Conservation (phyloP, 2,329 filamentous ascomycete genomes). For the Exophiala phaeomuriformis region DNA sequence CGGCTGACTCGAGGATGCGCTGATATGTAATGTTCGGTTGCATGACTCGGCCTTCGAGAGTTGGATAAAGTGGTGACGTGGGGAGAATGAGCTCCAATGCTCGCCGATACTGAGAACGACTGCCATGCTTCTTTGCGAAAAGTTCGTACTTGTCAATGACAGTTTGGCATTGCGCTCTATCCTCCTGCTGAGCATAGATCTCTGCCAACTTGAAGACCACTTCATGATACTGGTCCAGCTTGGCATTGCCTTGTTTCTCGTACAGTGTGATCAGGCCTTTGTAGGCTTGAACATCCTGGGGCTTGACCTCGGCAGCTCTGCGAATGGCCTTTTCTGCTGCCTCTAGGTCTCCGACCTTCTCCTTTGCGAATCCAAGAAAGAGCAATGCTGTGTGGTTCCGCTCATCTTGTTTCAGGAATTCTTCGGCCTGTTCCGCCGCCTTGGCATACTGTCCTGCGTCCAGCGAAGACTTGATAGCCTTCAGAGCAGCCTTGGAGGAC, state of each 20-base stretch:
- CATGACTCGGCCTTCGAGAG: conserved; percentile 74
- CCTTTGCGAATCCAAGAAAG: conserved; percentile 78
- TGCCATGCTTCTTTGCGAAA: conserved; percentile 66
- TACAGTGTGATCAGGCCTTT: conserved; percentile 82
- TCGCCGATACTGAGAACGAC: conserved; percentile 64
- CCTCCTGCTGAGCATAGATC: conserved; percentile 61
- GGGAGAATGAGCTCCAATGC: conserved; percentile 73
- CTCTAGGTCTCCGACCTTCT: conserved; percentile 64
- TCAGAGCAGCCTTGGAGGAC: conserved; percentile 64
- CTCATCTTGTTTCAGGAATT: conserved; percentile 63
- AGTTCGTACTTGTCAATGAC: conserved; percentile 73
- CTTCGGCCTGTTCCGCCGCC: conserved; percentile 61
- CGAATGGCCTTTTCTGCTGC: conserved; percentile 72
- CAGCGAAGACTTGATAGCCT: conserved; percentile 70
- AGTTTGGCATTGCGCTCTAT: conserved; percentile 51
- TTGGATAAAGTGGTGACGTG: conserved; percentile 69
- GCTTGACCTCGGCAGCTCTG: conserved; percentile 63
- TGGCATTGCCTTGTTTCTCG: conserved; percentile 64
- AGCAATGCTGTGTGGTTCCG: conserved; percentile 78
- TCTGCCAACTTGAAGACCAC: conserved; percentile 67
- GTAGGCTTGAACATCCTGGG: conserved; percentile 76
- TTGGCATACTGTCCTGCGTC: conserved; percentile 72
- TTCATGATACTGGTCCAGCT: conserved; percentile 65
- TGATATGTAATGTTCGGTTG: conserved; percentile 74
- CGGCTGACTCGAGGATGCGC: conserved; percentile 72